Percentiles rank a stretch among this genome's conserved stretches.
Evolutionary conservation across 164 flowering plant species (phyloP).

Genomic region (Piper longum): DNA sequence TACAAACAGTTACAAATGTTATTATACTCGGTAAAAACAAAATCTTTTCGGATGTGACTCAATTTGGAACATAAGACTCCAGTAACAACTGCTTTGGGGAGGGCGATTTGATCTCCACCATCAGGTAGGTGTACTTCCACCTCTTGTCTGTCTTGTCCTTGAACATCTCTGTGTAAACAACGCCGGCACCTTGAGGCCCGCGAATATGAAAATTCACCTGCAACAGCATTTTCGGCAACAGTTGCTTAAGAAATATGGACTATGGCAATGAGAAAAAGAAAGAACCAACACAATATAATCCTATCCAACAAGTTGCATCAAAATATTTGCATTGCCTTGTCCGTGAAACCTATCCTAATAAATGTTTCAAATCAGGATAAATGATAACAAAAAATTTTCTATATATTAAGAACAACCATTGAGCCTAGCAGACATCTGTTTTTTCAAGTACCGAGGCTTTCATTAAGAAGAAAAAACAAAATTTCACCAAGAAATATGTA

Average conservation of each 20-base stretch:
- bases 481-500: too few species aligned
- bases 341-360: background rate
- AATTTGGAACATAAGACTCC: slow-evolving; percentile 81
- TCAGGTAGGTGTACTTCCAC: slow-evolving; percentile 77
- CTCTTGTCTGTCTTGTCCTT: slow-evolving; percentile 70
- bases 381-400: too few species aligned
- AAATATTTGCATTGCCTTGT: too few species aligned
- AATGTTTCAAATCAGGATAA: background rate
- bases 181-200: slow-evolving; percentile 84
- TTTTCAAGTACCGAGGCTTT: too few species aligned
- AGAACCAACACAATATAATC: too few species aligned
- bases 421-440: too few species aligned
- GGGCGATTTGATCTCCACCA: slow-evolving; percentile 67
- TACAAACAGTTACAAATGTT: too few species aligned
- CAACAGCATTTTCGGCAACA: background rate
- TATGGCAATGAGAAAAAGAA: background rate
- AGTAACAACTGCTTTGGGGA: slow-evolving; percentile 50
- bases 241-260: background rate
- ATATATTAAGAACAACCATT: too few species aligned
- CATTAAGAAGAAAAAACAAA: too few species aligned
- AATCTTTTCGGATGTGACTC: background rate
- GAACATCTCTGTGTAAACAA: slow-evolving; percentile 73
- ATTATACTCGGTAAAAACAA: too few species aligned
- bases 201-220: slow-evolving; percentile 76
- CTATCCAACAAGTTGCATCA: background rate